A percentile compares a stretch with the other conserved stretches of the same genome.
phyloP scores from a whole-genome alignment of 257 asterid species.

The Fraxinus anomala region DNA sequence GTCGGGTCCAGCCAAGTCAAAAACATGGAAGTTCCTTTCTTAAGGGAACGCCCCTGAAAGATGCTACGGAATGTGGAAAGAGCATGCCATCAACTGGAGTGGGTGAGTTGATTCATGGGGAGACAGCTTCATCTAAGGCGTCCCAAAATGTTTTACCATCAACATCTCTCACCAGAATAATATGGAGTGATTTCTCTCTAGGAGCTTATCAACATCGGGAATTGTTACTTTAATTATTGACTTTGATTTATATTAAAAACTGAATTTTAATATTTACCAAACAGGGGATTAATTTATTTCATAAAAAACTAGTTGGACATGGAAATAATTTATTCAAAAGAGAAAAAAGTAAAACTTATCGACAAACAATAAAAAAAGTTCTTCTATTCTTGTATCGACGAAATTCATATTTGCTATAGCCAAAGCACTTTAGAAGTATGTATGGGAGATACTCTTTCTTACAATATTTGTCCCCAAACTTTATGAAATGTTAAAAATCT shows the following conservation, averaged over 20 bases:
- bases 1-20: slow-evolving; percentile 82
- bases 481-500: too few species aligned
- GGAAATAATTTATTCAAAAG: too few species aligned
- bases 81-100: slow-evolving; percentile 63
- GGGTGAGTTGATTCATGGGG: slow-evolving; percentile 70
- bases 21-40: slow-evolving; percentile 75
- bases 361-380: too few species aligned
- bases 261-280: too few species aligned
- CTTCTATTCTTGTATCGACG: too few species aligned
- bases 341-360: too few species aligned
- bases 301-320: too few species aligned
- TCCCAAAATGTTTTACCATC: slow-evolving; percentile 96
- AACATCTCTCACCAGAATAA: slow-evolving; percentile 78
- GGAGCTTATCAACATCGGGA: slow-evolving; percentile 57
- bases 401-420: too few species aligned
- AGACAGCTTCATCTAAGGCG: slow-evolving; percentile 80
- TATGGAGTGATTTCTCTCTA: slow-evolving; percentile 73
- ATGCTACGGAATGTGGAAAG: slow-evolving; percentile 61
- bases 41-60: slow-evolving; percentile 75
- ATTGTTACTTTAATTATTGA: neutral
- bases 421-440: too few species aligned
- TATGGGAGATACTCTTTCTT: too few species aligned
- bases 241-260: neutral
- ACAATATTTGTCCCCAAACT: too few species aligned
- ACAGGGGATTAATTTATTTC: too few species aligned